These are phyloP conservation scores for Cephalotrichum gorgonifer DNA, from an alignment of 2,329 filamentous ascomycete genomes.

Conservation along the genomic window DNA sequence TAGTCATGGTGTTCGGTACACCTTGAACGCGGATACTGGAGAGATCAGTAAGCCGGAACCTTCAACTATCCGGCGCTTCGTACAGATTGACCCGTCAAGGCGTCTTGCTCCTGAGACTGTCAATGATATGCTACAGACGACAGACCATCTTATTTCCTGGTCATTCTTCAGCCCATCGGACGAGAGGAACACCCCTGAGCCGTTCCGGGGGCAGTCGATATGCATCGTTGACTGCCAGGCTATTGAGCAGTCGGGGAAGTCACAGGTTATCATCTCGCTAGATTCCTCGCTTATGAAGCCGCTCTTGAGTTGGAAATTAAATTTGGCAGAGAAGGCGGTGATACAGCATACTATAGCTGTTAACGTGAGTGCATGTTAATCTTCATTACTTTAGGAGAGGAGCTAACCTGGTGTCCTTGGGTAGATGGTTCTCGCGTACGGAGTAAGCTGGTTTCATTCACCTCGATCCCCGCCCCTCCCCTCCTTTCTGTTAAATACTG, in stretches of 20 bases:
- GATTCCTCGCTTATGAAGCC: neutral
- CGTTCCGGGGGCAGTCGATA: neutral
- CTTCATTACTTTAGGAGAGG: neutral
- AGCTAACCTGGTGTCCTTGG: neutral
- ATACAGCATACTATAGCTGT: conserved; percentile 1
- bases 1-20: neutral
- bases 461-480: neutral
- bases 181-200: neutral
- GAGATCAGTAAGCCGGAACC: neutral
- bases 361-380: neutral
- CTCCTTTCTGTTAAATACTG: neutral
- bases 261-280: conserved; percentile 1
- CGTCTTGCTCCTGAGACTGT: neutral
- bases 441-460: neutral
- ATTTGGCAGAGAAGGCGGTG: neutral
- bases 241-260: neutral
- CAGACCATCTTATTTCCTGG: conserved; percentile 1
- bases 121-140: neutral
- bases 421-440: neutral
- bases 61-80: neutral
- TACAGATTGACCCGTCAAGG: neutral
- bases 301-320: conserved; percentile 1
- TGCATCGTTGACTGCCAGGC: conserved; percentile 3
- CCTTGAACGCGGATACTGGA: neutral
- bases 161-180: neutral